Conservation (phyloP, 352 stramenopile genomes). For the Albugo candida region DNA sequence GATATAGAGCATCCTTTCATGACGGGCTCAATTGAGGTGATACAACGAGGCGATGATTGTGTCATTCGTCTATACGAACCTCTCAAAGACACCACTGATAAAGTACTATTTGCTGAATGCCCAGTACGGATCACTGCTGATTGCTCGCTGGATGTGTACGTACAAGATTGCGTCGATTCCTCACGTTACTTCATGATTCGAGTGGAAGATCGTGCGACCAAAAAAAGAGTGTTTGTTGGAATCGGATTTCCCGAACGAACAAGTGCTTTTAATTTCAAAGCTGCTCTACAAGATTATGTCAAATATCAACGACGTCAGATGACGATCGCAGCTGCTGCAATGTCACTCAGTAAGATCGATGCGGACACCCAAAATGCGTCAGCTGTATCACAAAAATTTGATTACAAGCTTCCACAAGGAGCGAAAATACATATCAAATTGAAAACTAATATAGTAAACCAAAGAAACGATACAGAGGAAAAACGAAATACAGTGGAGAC, state of each 20-base stretch:
- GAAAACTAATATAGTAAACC: no score
- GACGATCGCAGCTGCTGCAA: conserved; percentile 11
- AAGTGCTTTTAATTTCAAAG: conserved; percentile 74
- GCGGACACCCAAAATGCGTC: no score
- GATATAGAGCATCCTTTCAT: conserved; percentile 66
- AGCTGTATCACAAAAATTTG: no score
- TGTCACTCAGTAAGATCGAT: no score
- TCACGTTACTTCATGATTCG: conserved; percentile 79
- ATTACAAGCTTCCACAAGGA: no score
- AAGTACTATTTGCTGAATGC: conserved; percentile 57
- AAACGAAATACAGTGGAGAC: no score
- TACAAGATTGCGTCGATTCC: conserved; percentile 75
- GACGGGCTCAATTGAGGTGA: conserved; percentile 38
- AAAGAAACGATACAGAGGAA: no score
- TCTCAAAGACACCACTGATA: neutral
- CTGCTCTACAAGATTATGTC: conserved; percentile 59
- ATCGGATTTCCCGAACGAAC: conserved; percentile 61
- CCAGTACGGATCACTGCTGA: conserved; percentile 47
- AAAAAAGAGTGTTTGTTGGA: conserved; percentile 54
- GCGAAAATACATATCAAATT: no score
- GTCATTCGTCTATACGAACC: conserved; percentile 63
- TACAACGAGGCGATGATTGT: conserved; percentile 55
- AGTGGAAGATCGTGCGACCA: conserved; percentile 53
- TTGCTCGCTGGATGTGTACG: conserved; percentile 42
- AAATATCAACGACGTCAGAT: conserved; percentile 59